phyloP scores from a whole-genome alignment of 2,329 filamentous ascomycete species.

The Tetracladium maxilliforme region DNA sequence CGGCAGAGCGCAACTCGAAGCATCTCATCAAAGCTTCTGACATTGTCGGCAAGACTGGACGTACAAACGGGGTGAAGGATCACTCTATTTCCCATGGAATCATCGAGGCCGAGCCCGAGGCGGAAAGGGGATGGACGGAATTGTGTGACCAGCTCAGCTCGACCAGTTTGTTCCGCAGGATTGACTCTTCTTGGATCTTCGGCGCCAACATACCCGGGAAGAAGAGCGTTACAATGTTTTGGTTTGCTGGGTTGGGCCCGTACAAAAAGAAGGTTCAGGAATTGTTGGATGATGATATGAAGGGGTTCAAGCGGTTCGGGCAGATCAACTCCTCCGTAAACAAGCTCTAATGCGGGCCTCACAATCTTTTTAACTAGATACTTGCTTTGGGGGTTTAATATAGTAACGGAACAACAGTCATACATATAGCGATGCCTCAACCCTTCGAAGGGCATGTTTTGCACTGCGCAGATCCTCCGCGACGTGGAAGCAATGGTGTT shows the following conservation, averaged over 20 bases:
- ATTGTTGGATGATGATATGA: background rate
- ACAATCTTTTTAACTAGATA: too few relatives aligned
- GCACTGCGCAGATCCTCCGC: too few relatives aligned
- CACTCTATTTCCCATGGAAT: constrained; percentile 4
- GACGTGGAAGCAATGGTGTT: too few relatives aligned
- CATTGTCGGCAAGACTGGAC: background rate
- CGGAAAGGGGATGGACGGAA: constrained; percentile 11
- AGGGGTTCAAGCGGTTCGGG: constrained; percentile 1
- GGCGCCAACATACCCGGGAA: constrained; percentile 8
- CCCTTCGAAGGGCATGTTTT: too few relatives aligned
- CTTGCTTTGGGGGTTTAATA: too few relatives aligned
- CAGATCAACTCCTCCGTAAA: too few relatives aligned
- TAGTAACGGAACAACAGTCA: too few relatives aligned
- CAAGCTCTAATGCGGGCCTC: too few relatives aligned
- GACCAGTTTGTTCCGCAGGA: constrained; percentile 11
- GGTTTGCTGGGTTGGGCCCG: constrained; percentile 4
- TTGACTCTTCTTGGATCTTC: constrained; percentile 15
- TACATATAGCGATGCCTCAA: too few relatives aligned
- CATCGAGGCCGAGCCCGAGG: constrained; percentile 12
- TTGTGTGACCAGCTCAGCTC: constrained; percentile 10
- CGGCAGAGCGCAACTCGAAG: constrained; percentile 4
- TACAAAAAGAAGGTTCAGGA: constrained; percentile 1
- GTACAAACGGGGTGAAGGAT: background rate
- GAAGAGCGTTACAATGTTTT: constrained; percentile 4
- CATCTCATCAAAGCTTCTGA: constrained; percentile 1